Conservation (phyloP, 176 grass and related monocot species). For the Rhynchospora tenuis region DNA sequence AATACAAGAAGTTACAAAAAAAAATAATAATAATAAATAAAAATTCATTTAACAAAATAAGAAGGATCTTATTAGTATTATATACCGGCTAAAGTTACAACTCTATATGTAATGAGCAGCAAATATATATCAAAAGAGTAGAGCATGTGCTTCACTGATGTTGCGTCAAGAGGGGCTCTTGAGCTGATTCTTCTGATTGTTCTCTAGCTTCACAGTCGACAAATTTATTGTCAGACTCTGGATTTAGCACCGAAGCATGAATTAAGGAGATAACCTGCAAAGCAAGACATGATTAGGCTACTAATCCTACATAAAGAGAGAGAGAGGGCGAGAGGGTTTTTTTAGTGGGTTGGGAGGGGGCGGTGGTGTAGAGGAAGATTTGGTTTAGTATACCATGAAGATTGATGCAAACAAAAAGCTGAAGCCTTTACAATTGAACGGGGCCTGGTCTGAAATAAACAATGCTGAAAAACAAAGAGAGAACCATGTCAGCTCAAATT, state of each 20-base stretch:
- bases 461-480: conserved; percentile 39
- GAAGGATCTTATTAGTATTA: neutral
- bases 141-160: neutral
- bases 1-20: neutral
- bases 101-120: neutral
- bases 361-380: neutral
- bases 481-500: neutral
- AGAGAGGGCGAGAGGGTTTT: neutral
- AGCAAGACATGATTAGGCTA: neutral
- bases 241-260: conserved; percentile 49
- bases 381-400: conserved; percentile 40
- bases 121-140: neutral
- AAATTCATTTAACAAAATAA: neutral
- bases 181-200: conserved; percentile 14
- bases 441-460: conserved; percentile 68
- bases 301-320: neutral
- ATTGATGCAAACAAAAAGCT: conserved; percentile 64
- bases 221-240: conserved; percentile 21
- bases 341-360: neutral
- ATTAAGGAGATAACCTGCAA: conserved; percentile 50
- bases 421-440: conserved; percentile 68
- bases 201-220: neutral
- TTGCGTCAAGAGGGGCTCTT: conserved; percentile 11
- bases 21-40: neutral
- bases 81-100: neutral